Evolutionary conservation across 257 asterid genomes (phyloP), one percentile per base, ranked within the genome.

Genomic region (Striga asiatica): DNA sequence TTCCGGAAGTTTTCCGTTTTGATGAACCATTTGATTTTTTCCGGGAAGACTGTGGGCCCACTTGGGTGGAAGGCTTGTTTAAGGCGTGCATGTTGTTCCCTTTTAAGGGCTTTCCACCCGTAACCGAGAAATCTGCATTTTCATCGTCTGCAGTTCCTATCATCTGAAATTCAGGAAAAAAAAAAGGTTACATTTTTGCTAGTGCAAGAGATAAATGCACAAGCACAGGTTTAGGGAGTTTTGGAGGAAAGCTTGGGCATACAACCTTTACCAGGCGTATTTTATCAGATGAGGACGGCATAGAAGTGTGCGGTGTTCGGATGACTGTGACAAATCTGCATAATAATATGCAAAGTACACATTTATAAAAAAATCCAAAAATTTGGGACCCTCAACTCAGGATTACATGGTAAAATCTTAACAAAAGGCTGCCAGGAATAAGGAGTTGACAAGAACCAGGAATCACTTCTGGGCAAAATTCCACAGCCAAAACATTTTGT

Each of bases 311-410:
- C 3, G 65, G 94, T 32, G 95, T 84, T 57, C 66, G 82, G 24
- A 74, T 24, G 66, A 91, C 94, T 8, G 93, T 84, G 53, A 91
- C 96, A 78, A 84, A 91, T 66, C 98, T 91, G 80, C 50, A 62
- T 58, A 74, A 54, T 28, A 52, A 65, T 13, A 54, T 7, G 17
- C 28, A 38, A 49, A 38, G 42, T 28, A 22, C 3, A 56, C 22
- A 45, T 60, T 14, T 13, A 53, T 50, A 20, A 54, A 9, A n/a
- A 25, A 50, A 23, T 2, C 45, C 5, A 50, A n/a, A n/a, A n/a
- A n/a, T n/a, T n/a, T n/a, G n/a, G n/a, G n/a, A n/a, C n/a, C n/a
- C n/a, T n/a, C n/a, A n/a, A n/a, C n/a, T n/a, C n/a, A n/a, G n/a
- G n/a, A n/a, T n/a, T n/a, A n/a, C n/a, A n/a, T n/a, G n/a, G n/a